These are phyloP conservation scores for Coriaria nepalensis DNA, from an alignment of 306 rosid genomes.

Conservation along the genomic window DNA sequence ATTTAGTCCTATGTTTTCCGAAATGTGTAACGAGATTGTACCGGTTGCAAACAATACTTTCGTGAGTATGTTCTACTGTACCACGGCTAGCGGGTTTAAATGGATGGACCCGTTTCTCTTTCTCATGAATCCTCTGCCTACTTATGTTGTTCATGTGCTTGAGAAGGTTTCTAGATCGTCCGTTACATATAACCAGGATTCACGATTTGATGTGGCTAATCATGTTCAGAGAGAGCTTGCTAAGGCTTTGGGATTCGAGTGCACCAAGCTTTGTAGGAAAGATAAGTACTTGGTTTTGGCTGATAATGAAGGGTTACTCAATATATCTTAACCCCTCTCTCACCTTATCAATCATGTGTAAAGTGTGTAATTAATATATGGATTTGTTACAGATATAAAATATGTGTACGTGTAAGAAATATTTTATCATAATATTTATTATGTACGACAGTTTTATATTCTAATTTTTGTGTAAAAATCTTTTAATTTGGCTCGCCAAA, in stretches of 20 bases:
- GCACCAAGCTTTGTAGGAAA: slow-evolving; percentile 5
- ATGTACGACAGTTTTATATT: no score
- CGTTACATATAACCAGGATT: neutral
- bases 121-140: slow-evolving; percentile 42
- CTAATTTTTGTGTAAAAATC: no score
- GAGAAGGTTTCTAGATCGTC: no score
- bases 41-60: slow-evolving; percentile 33
- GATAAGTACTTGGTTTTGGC: slow-evolving; percentile 8
- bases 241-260: neutral
- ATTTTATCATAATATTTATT: no score
- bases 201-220: slow-evolving; percentile 4
- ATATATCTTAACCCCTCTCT: no score
- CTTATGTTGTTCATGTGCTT: no score
- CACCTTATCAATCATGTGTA: no score
- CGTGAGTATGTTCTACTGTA: slow-evolving; percentile 60
- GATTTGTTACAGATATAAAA: no score
- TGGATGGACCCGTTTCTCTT: slow-evolving; percentile 58
- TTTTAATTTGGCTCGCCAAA: no score
- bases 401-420: no score
- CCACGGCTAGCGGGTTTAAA: slow-evolving; percentile 64
- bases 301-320: neutral
- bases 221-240: neutral
- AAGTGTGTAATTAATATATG: no score
- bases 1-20: slow-evolving; percentile 60
- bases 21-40: slow-evolving; percentile 30